Conservation (phyloP, 371 early-diverging fungal genomes). For the Nosema muscidifuracis region DNA sequence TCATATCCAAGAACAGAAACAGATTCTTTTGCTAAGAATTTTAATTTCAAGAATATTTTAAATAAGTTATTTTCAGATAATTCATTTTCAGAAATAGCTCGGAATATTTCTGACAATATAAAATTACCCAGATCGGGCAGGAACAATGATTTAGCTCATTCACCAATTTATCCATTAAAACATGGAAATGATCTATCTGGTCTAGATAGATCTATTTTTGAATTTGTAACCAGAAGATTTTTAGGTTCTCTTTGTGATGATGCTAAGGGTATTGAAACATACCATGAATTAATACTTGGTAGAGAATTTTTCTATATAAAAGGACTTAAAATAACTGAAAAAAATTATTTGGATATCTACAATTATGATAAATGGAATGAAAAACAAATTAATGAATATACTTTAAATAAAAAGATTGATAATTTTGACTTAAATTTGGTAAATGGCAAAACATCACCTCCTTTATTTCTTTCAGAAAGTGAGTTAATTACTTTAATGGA, state of each 20-base stretch:
- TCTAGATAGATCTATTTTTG: conserved; percentile 73
- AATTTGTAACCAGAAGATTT: conserved; percentile 81
- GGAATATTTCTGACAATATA: conserved; percentile 16
- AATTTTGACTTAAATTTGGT: conserved; percentile 61
- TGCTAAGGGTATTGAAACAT: conserved; percentile 80
- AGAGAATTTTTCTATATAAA: conserved; percentile 43
- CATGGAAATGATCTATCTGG: conserved; percentile 65
- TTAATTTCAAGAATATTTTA: conserved; percentile 67
- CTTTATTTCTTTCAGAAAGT: conserved; percentile 75
- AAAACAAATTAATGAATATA: conserved; percentile 69
- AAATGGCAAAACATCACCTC: conserved; percentile 71
- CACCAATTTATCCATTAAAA: conserved; percentile 92
- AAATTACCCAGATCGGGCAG: conserved; percentile 73
- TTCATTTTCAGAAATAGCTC: conserved; percentile 43
- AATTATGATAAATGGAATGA: conserved; percentile 82
- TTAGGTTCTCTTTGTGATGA: conserved; percentile 84
- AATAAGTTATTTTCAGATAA: conserved; percentile 43
- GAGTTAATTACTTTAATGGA: conserved; percentile 92
- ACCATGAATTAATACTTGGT: conserved; percentile 67
- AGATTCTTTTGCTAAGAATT: conserved; percentile 73
- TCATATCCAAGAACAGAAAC: conserved; percentile 99
- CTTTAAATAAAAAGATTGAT: conserved; percentile 66
- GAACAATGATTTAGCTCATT: conserved; percentile 94
- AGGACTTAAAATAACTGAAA: conserved; percentile 64
- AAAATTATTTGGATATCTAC: conserved; percentile 88